These are phyloP conservation scores for Puccinia brachypodii DNA, from an alignment of 1,284 basidiomycete genomes.

Conservation along the genomic window DNA sequence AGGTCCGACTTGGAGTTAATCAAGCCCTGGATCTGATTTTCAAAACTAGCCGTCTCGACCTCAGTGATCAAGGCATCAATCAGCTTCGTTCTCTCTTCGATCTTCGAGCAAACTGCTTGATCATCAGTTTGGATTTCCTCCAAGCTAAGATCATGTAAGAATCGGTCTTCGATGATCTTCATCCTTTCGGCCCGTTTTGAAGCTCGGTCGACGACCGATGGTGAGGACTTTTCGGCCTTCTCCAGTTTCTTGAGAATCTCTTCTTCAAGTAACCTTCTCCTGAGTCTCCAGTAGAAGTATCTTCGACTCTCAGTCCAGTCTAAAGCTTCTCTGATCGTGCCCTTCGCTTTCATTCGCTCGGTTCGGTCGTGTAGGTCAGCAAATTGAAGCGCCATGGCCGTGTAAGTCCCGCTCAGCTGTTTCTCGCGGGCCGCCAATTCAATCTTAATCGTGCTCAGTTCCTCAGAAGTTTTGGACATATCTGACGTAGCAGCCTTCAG, in stretches of 20 bases:
- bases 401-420: constrained; percentile 82
- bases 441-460: constrained; percentile 61
- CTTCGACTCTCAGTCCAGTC: constrained; percentile 61
- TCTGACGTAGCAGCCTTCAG: constrained; percentile 80
- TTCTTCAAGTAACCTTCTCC: constrained; percentile 61
- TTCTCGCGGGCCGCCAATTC: constrained; percentile 77
- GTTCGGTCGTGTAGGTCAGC: constrained; percentile 89
- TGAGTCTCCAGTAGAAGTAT: constrained; percentile 96
- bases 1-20: neutral
- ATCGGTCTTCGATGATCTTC: constrained; percentile 25
- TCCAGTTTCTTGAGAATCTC: constrained; percentile 42
- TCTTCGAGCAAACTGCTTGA: constrained; percentile 20
- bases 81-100: constrained; percentile 4
- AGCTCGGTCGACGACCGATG: constrained; percentile 6
- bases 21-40: constrained; percentile 10
- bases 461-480: constrained; percentile 66
- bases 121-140: constrained; percentile 26
- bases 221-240: neutral
- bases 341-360: constrained; percentile 98
- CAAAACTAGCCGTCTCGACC: neutral
- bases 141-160: constrained; percentile 16
- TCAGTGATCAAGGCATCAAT: constrained; percentile 19
- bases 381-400: constrained; percentile 88
- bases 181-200: constrained; percentile 12
- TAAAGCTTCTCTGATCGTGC: constrained; percentile 73